These are phyloP conservation scores for Coniosporium apollinis DNA, from an alignment of 495 filamentous ascomycete genomes.

Conservation along the genomic window DNA sequence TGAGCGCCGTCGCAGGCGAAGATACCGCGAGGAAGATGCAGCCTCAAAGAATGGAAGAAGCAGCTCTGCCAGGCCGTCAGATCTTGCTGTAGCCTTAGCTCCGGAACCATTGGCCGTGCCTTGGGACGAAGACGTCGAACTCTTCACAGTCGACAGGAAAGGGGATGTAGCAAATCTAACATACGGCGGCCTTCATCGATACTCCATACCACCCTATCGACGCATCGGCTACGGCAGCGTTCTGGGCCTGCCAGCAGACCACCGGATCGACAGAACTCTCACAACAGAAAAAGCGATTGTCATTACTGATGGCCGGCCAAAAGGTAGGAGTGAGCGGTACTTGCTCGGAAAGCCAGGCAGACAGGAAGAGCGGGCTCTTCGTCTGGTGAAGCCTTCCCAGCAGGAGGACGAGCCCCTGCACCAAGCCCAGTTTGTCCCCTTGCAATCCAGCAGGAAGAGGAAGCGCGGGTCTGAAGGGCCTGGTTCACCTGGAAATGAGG, in stretches of 20 bases:
- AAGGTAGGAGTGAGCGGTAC: slow-evolving; percentile 18
- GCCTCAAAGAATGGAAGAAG: background rate
- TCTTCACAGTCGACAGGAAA: slow-evolving; percentile 20
- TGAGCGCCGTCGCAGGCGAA: background rate
- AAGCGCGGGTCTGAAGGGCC: slow-evolving; percentile 10
- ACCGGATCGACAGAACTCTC: slow-evolving; percentile 36
- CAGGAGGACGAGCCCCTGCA: background rate
- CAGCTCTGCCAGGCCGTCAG: no score
- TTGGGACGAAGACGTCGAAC: slow-evolving; percentile 4
- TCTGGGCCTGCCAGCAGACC: slow-evolving; percentile 31
- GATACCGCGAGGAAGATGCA: background rate
- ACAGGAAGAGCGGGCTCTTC: background rate
- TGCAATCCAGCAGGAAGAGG: slow-evolving; percentile 4
- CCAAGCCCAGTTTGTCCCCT: slow-evolving; percentile 11
- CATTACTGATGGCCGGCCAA: slow-evolving; percentile 19
- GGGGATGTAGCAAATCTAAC: slow-evolving; percentile 44
- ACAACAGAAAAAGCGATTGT: slow-evolving; percentile 31
- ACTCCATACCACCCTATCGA: slow-evolving; percentile 40
- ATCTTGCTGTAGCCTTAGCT: background rate
- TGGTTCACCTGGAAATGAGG: slow-evolving; percentile 24
- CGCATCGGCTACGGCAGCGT: slow-evolving; percentile 42
- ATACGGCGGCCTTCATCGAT: slow-evolving; percentile 45
- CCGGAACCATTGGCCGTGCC: background rate
- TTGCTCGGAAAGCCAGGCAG: slow-evolving; percentile 16
- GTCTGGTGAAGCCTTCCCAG: background rate